phyloP scores from a whole-genome alignment of 1,284 basidiomycete species.

The Ceraceosorus bombacis region DNA sequence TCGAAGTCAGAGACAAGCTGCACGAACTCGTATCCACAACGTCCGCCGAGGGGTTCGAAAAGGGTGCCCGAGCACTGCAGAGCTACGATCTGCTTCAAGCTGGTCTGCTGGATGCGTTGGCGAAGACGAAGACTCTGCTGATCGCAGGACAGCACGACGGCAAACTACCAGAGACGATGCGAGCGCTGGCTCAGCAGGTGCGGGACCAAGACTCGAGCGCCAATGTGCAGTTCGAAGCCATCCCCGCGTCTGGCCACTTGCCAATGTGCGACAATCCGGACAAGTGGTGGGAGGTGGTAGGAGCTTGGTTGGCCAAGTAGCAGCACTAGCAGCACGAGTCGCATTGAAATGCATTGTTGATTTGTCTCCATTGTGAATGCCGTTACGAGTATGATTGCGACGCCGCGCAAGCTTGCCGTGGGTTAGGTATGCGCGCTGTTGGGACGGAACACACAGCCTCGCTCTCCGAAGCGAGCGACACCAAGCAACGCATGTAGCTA shows the following conservation, averaged over 20 bases:
- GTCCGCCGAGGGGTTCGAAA: constrained; percentile 49
- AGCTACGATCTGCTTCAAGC: constrained; percentile 49
- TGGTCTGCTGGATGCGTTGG: constrained; percentile 41
- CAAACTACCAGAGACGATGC: constrained; percentile 48
- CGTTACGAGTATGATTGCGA: no score
- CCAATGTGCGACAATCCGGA: constrained; percentile 50
- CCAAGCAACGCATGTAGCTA: no score
- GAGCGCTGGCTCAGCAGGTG: constrained; percentile 41
- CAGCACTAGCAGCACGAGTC: no score
- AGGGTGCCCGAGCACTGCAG: constrained; percentile 49
- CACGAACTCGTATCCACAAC: constrained; percentile 44
- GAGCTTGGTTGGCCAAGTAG: constrained; percentile 21
- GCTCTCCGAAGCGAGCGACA: no score
- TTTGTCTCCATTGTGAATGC: no score
- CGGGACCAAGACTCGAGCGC: constrained; percentile 26
- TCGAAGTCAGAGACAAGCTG: constrained; percentile 23
- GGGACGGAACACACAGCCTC: no score
- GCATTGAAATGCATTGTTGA: no score
- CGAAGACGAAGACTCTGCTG: constrained; percentile 36
- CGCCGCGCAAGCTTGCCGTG: no score
- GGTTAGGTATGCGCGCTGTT: no score
- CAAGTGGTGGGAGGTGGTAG: constrained; percentile 25
- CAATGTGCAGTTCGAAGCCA: constrained; percentile 38
- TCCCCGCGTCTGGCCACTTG: constrained; percentile 49
- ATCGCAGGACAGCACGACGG: constrained; percentile 51